phyloP scores from a whole-genome alignment of 768 basidiomycete species.

The Boletellus sp. region DNA sequence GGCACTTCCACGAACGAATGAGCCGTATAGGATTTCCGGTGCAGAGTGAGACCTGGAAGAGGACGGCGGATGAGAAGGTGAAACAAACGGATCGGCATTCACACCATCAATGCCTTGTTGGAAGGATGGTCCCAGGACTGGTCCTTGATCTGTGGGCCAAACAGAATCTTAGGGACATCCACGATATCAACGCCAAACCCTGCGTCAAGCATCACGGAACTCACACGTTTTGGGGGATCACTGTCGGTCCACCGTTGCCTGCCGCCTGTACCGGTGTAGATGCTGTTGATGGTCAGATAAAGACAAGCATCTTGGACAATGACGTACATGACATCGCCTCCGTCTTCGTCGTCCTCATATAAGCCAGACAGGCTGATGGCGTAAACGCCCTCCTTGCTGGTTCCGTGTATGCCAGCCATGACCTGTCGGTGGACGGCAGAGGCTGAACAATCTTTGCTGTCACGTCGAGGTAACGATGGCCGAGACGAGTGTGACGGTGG shows the following conservation, averaged over 20 bases:
- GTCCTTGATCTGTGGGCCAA: slow-evolving; percentile 18
- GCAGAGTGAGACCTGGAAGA: slow-evolving; percentile 17
- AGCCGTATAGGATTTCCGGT: slow-evolving; percentile 25
- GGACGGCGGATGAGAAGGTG: not conserved
- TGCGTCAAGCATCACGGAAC: not conserved
- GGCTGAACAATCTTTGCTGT: slow-evolving; percentile 5
- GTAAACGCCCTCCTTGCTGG: not conserved
- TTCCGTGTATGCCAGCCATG: slow-evolving; percentile 23
- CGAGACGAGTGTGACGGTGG: not conserved
- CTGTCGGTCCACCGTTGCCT: slow-evolving; percentile 6
- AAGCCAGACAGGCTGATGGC: slow-evolving; percentile 20
- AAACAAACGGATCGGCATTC: not conserved
- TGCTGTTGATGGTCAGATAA: slow-evolving; percentile 10
- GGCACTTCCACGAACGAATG: slow-evolving; percentile 18
- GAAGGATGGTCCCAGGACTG: slow-evolving; percentile 16
- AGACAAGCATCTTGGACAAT: not conserved
- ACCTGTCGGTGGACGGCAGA: slow-evolving; percentile 16
- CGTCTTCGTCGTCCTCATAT: slow-evolving; percentile 26
- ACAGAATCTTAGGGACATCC: slow-evolving; percentile 6
- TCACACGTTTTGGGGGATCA: slow-evolving; percentile 20
- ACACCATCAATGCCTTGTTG: slow-evolving; percentile 22
- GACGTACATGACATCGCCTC: slow-evolving; percentile 25
- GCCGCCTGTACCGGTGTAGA: slow-evolving; percentile 29
- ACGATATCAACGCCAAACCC: not conserved
- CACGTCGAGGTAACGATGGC: not conserved